Evolutionary conservation across 768 basidiomycete species (phyloP).

Genomic region (Leccinum boreale): DNA sequence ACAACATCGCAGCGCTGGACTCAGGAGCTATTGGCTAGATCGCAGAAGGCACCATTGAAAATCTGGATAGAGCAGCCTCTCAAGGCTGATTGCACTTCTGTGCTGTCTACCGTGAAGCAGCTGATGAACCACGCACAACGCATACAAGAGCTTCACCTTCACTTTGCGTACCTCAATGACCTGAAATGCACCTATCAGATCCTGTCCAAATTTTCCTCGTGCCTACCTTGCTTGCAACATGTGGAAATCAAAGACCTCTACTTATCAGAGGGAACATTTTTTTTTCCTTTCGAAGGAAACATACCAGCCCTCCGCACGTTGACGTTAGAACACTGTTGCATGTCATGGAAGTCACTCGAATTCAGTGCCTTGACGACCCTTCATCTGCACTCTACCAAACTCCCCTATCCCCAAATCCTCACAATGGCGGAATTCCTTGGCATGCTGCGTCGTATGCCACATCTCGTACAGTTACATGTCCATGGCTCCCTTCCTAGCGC

Average conservation of each 20-base stretch:
- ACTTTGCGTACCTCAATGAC: not conserved
- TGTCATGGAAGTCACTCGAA: not conserved
- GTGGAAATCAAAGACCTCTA: not conserved
- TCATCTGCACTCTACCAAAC: conserved; percentile 26
- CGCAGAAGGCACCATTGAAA: conserved; percentile 35
- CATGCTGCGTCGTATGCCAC: conserved; percentile 32
- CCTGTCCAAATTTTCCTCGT: not conserved
- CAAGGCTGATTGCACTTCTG: no score
- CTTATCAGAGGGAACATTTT: not conserved
- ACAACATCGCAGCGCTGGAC: conserved; percentile 34
- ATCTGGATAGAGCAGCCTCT: not conserved
- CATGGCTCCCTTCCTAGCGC: conserved; percentile 29
- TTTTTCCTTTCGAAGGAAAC: not conserved
- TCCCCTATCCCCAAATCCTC: conserved; percentile 23
- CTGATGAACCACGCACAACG: not conserved
- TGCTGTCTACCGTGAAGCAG: not conserved
- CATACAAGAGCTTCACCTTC: not conserved
- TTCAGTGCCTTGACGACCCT: conserved; percentile 33
- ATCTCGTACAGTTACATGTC: conserved; percentile 32
- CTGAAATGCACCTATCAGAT: not conserved
- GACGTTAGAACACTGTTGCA: not conserved
- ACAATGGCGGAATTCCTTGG: conserved; percentile 26
- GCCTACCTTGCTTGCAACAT: not conserved
- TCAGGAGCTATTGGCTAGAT: conserved; percentile 41
- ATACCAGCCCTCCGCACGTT: not conserved